These are phyloP conservation scores for Tolypocladium capitatum DNA, from an alignment of 2,329 filamentous ascomycete genomes.

Conservation along the genomic window DNA sequence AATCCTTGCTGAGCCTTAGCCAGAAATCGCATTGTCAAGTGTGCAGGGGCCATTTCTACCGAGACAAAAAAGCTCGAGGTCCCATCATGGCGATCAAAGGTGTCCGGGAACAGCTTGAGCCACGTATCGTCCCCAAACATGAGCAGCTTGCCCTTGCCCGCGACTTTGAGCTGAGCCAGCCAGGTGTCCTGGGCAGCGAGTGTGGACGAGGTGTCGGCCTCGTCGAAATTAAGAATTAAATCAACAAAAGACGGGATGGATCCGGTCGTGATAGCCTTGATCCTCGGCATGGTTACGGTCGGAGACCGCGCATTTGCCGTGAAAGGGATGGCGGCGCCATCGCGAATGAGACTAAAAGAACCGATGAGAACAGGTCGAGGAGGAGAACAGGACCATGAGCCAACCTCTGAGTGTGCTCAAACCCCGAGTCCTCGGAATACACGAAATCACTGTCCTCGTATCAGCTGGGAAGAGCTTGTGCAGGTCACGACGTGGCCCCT, in stretches of 20 bases:
- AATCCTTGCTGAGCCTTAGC: conserved; percentile 52
- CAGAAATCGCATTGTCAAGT: conserved; percentile 1
- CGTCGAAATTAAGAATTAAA: conserved; percentile 90
- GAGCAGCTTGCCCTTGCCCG: conserved; percentile 58
- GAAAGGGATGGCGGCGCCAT: conserved; percentile 77
- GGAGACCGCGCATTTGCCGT: conserved; percentile 93
- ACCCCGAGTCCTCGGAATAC: conserved; percentile 66
- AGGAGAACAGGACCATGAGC: conserved; percentile 4
- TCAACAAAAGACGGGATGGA: conserved; percentile 98
- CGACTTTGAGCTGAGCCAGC: conserved; percentile 81
- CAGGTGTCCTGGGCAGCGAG: conserved; percentile 86
- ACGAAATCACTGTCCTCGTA: conserved; percentile 67
- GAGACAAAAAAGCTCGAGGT: conserved; percentile 98
- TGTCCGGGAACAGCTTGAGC: conserved; percentile 87
- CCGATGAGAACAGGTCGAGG: conserved; percentile 3
- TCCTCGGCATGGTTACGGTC: conserved; percentile 93
- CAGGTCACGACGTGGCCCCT: not conserved
- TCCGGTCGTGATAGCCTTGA: conserved; percentile 94
- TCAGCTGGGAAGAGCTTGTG: conserved; percentile 6
- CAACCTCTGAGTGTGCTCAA: conserved; percentile 78
- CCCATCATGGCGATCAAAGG: conserved; percentile 77
- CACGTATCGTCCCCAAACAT: conserved; percentile 98
- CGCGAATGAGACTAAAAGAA: conserved; percentile 59
- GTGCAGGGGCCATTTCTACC: conserved; percentile 40
- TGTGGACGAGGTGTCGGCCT: conserved; percentile 82